A percentile compares a stretch with the other conserved stretches of the same genome.
phyloP scores from a whole-genome alignment of 257 asterid species.

The Solanum clarkiae region DNA sequence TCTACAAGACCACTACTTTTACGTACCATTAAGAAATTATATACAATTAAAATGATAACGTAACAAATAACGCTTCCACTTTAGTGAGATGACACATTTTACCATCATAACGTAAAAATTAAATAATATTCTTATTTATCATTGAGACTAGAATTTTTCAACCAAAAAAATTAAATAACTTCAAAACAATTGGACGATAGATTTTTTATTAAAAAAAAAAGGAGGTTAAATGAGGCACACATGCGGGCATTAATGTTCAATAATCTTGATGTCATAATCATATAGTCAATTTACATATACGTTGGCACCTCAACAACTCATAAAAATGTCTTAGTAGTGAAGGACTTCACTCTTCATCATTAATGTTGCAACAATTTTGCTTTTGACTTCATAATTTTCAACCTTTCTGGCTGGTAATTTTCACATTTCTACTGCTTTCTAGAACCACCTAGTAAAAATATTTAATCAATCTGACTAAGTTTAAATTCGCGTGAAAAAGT shows the following conservation, averaged over 20 bases:
- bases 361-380: background rate
- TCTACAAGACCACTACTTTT: background rate
- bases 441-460: background rate
- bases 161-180: background rate
- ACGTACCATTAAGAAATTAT: background rate
- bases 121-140: background rate
- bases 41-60: background rate
- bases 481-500: too few relatives aligned
- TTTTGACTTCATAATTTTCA: background rate
- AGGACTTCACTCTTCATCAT: background rate
- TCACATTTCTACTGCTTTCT: background rate
- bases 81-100: background rate
- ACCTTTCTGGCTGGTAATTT: background rate
- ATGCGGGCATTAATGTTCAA: conserved; percentile 17
- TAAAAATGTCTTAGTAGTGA: background rate
- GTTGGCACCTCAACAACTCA: background rate
- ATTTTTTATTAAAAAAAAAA: background rate
- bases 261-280: conserved; percentile 23
- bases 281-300: conserved; percentile 4
- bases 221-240: conserved; percentile 1
- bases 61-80: background rate
- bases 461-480: too few relatives aligned
- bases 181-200: background rate
- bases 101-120: background rate
- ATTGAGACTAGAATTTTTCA: background rate